A percentile compares a stretch with the other conserved stretches of the same genome.
Conservation (phyloP, 148 eudicot species). For the Polygonum aviculare region DNA sequence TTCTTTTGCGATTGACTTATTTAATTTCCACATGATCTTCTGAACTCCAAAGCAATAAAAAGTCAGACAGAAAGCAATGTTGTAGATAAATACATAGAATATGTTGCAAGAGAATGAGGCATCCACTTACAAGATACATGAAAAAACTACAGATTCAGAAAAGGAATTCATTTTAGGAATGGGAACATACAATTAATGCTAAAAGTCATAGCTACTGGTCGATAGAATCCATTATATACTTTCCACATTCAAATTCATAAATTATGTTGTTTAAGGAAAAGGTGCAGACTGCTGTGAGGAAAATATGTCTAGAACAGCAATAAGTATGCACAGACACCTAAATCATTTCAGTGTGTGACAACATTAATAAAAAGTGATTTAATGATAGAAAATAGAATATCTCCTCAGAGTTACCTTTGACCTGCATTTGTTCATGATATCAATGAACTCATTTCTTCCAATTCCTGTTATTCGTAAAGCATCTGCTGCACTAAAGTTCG, state of each 20-base stretch:
- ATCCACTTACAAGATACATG: not conserved
- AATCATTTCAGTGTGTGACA: not conserved
- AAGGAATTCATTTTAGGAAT: not conserved
- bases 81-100: not conserved
- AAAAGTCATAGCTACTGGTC: not conserved
- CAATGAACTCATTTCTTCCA: constrained; percentile 97
- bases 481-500: constrained; percentile 96
- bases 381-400: not conserved
- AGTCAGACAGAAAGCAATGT: not conserved
- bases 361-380: not conserved
- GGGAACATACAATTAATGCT: not conserved
- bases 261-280: not conserved
- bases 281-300: not conserved
- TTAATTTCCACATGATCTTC: constrained; percentile 99
- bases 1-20: constrained; percentile 96
- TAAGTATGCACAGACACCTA: not conserved
- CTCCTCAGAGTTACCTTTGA: constrained; percentile 58
- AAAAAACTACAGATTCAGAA: not conserved
- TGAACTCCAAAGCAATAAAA: constrained; percentile 43
- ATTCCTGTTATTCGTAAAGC: constrained; percentile 87
- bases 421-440: constrained; percentile 98
- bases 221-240: not conserved
- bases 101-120: not conserved
- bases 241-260: not conserved
- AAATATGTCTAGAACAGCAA: not conserved